These are phyloP conservation scores for Coemansia umbellata DNA, from an alignment of 192 early-diverging fungal genomes.

Conservation along the genomic window DNA sequence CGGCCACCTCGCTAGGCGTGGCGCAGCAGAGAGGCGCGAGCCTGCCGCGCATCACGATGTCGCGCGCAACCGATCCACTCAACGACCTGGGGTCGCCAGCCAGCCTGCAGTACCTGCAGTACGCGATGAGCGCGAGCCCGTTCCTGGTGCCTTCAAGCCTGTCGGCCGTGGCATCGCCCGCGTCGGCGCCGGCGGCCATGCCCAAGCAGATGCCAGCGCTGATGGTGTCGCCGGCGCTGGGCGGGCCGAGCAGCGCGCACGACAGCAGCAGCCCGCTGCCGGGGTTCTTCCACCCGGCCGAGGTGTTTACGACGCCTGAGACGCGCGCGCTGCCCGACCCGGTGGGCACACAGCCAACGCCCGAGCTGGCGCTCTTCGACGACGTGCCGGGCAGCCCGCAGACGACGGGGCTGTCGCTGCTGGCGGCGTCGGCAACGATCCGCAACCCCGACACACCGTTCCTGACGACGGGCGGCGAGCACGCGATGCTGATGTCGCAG, in stretches of 20 bases:
- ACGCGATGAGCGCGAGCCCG: constrained; percentile 31
- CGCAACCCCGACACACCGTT: too few relatives aligned
- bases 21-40: constrained; percentile 3
- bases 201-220: constrained; percentile 15
- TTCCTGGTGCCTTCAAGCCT: constrained; percentile 15
- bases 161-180: constrained; percentile 21
- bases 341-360: constrained; percentile 13
- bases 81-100: constrained; percentile 45
- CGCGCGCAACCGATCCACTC: constrained; percentile 39
- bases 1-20: not conserved
- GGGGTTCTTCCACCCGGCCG: constrained; percentile 33
- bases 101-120: constrained; percentile 39
- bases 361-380: constrained; percentile 35
- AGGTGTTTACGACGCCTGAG: constrained; percentile 46
- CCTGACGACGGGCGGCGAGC: constrained; percentile 22
- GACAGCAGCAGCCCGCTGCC: constrained; percentile 9
- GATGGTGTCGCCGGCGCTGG: constrained; percentile 17
- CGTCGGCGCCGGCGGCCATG: constrained; percentile 15
- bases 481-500: constrained; percentile 50
- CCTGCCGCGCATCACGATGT: constrained; percentile 3
- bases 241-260: not conserved
- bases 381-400: too few relatives aligned
- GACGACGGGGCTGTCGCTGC: constrained; percentile 30
- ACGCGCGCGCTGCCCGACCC: constrained; percentile 22
- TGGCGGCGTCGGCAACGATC: not conserved